phyloP scores from a whole-genome alignment of 805 yeast species.

The Sugiyamaella valdiviana region DNA sequence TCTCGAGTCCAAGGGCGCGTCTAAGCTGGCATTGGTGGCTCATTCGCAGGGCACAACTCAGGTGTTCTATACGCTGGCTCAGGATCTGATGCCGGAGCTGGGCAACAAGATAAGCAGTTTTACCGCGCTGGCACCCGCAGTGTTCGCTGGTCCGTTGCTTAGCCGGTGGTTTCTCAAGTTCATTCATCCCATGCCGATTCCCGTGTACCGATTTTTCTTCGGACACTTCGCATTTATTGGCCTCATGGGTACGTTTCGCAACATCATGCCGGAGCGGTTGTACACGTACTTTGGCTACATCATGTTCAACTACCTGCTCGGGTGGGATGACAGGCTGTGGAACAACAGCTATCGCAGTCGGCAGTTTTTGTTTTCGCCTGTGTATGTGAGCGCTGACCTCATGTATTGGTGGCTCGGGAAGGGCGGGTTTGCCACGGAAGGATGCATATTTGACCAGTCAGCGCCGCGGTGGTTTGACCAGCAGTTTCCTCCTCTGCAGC shows the following conservation, averaged over 20 bases:
- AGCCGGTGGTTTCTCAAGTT: constrained; percentile 39
- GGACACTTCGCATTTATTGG: constrained; percentile 80
- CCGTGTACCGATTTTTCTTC: constrained; percentile 40
- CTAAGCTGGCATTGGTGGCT: constrained; percentile 54
- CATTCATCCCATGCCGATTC: constrained; percentile 23
- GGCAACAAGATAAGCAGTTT: constrained; percentile 58
- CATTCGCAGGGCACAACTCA: constrained; percentile 96
- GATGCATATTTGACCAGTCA: constrained; percentile 49
- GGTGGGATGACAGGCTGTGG: constrained; percentile 81
- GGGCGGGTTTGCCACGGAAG: constrained; percentile 44
- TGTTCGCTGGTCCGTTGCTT: constrained; percentile 75
- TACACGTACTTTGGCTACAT: constrained; percentile 65
- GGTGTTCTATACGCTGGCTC: constrained; percentile 60
- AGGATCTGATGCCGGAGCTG: constrained; percentile 37
- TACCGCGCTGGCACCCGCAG: constrained; percentile 83
- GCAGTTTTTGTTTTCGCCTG: constrained; percentile 82
- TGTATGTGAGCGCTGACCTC: constrained; percentile 66
- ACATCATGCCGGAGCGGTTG: constrained; percentile 42
- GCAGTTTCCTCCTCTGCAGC: constrained; percentile 51
- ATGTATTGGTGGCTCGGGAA: constrained; percentile 90
- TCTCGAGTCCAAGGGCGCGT: constrained; percentile 32
- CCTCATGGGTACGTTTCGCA: constrained; percentile 56
- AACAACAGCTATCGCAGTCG: constrained; percentile 58
- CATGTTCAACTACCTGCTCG: constrained; percentile 81
- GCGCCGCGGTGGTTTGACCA: constrained; percentile 36